Percentiles rank a stretch among this genome's conserved stretches.
phyloP scores from a whole-genome alignment of 169 alveolate species.

The Cytauxzoon felis region DNA sequence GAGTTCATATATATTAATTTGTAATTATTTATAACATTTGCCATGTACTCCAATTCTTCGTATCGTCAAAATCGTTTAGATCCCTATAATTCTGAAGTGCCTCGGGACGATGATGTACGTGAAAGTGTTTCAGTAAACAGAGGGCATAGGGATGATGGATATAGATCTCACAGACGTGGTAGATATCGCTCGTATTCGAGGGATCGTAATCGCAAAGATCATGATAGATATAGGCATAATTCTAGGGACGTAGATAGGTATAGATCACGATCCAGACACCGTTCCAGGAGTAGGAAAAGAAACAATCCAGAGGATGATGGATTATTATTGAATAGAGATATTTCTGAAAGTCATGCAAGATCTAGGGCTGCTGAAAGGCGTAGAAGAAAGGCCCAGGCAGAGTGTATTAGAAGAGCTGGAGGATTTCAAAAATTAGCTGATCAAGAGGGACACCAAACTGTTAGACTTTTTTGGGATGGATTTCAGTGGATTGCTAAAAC shows the following conservation, averaged over 20 bases:
- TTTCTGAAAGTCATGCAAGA: constrained; percentile 73
- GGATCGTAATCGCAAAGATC: constrained; percentile 3
- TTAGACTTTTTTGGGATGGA: constrained; percentile 89
- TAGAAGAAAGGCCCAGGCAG: constrained; percentile 76
- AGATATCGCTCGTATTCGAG: constrained; percentile 24
- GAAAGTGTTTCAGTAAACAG: too few relatives aligned
- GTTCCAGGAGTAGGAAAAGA: constrained; percentile 1
- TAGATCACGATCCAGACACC: constrained; percentile 31
- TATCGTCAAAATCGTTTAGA: too few relatives aligned
- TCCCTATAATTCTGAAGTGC: too few relatives aligned
- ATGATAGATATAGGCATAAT: constrained; percentile 21
- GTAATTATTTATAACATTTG: too few relatives aligned
- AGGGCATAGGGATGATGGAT: constrained; percentile 22
- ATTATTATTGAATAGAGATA: constrained; percentile 52
- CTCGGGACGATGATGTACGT: too few relatives aligned
- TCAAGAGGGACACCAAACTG: constrained; percentile 86
- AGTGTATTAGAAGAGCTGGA: constrained; percentile 83
- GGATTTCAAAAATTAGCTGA: constrained; percentile 87
- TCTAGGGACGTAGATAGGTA: constrained; percentile 27
- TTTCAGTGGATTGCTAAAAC: constrained; percentile 92
- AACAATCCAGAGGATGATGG: constrained; percentile 28
- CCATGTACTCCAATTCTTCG: too few relatives aligned
- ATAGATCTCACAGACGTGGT: constrained; percentile 1
- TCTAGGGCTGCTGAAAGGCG: constrained; percentile 75
- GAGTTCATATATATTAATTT: too few relatives aligned